phyloP scores from a whole-genome alignment of 768 basidiomycete species.

The Leucocoprinus birnbaumii region DNA sequence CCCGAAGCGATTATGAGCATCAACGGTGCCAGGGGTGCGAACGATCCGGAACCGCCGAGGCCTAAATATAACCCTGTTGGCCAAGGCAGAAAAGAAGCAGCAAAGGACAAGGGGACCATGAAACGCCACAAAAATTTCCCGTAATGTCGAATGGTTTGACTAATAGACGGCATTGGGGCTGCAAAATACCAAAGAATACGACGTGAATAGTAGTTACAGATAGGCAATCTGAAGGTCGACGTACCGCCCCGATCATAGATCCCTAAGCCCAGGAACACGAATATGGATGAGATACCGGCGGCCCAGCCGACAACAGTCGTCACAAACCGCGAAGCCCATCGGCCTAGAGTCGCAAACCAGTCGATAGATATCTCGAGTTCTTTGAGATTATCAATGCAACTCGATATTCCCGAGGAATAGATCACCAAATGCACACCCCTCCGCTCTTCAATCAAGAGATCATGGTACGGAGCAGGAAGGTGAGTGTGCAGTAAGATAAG shows the following conservation, averaged over 20 bases:
- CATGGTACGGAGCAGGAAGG: constrained; percentile 65
- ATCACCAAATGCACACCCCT: constrained; percentile 53
- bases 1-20: constrained; percentile 62
- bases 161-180: constrained; percentile 46
- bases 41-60: constrained; percentile 43
- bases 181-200: constrained; percentile 1
- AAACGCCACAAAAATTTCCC: constrained; percentile 32
- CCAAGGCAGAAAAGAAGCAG: constrained; percentile 54
- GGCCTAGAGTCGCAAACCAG: constrained; percentile 67
- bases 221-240: neutral
- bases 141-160: constrained; percentile 47
- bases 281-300: constrained; percentile 60
- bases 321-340: constrained; percentile 72
- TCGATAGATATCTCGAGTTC: constrained; percentile 59
- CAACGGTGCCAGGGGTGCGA: constrained; percentile 52
- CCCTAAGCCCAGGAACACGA: constrained; percentile 44
- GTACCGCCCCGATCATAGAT: constrained; percentile 26
- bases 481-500: constrained; percentile 67
- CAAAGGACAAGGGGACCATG: constrained; percentile 40
- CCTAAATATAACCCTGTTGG: constrained; percentile 58
- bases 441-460: constrained; percentile 20
- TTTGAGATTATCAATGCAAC: constrained; percentile 40
- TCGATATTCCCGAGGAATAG: constrained; percentile 48
- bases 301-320: constrained; percentile 73
- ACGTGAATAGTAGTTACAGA: neutral